Percentiles rank a stretch among this genome's conserved stretches.
Conservation (phyloP, 2,329 filamentous ascomycete species). For the Sclerotinia subarctica region DNA sequence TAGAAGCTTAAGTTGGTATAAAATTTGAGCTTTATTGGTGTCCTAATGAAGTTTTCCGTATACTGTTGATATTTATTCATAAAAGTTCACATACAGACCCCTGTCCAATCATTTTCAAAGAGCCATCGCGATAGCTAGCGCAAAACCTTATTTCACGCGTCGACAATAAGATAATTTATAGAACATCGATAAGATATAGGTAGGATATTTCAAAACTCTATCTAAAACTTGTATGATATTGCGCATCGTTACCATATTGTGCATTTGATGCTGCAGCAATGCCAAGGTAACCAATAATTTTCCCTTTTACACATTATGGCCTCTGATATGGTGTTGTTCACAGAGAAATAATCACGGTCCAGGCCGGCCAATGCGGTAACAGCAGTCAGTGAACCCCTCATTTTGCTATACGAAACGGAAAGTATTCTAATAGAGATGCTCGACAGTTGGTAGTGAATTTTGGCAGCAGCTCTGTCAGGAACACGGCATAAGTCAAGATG, state of each 20-base stretch:
- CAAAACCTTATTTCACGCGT: constrained; percentile 18
- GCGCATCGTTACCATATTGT: constrained; percentile 1
- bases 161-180: constrained; percentile 15
- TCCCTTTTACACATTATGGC: constrained; percentile 8
- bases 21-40: constrained; percentile 10
- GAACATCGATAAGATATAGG: not conserved
- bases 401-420: not conserved
- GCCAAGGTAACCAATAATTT: constrained; percentile 35
- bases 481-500: constrained; percentile 96
- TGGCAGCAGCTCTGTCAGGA: constrained; percentile 99
- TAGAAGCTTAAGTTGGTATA: not conserved
- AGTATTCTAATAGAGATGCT: constrained; percentile 21
- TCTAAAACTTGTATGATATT: constrained; percentile 2
- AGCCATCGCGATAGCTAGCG: constrained; percentile 20
- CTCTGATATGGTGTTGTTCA: constrained; percentile 19
- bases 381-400: constrained; percentile 68
- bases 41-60: not conserved
- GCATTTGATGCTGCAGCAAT: constrained; percentile 35
- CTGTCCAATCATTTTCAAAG: constrained; percentile 20
- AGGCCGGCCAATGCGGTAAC: constrained; percentile 99
- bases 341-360: constrained; percentile 98
- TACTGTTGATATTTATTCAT: not conserved
- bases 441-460: constrained; percentile 87
- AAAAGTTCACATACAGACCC: constrained; percentile 15
- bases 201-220: not conserved